Percentiles rank a stretch among this genome's conserved stretches.
These are phyloP conservation scores for Fusarium sp. DNA, from an alignment of 2,329 filamentous ascomycete genomes.

Conservation along the genomic window DNA sequence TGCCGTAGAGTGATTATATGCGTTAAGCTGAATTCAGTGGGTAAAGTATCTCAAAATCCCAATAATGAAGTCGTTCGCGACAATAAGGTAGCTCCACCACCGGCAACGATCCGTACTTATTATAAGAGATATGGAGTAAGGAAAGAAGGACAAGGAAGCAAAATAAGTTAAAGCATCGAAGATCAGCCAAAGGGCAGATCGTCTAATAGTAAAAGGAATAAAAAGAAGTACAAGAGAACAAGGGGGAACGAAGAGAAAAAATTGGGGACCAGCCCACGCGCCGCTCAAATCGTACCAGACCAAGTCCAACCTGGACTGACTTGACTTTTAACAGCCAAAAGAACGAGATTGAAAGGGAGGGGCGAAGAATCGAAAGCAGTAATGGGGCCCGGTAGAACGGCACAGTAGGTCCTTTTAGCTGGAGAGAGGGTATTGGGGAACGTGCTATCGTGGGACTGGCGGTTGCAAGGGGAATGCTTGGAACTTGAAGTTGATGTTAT, in stretches of 20 bases:
- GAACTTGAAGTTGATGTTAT: slow-evolving; percentile 25
- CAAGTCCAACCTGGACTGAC: slow-evolving; percentile 34
- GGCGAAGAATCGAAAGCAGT: slow-evolving; percentile 30
- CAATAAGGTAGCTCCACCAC: slow-evolving; percentile 19
- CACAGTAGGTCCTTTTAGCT: slow-evolving; percentile 26
- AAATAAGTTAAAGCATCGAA: slow-evolving; percentile 28
- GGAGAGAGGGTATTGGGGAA: slow-evolving; percentile 7
- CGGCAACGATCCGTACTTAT: slow-evolving; percentile 15
- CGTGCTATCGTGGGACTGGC: slow-evolving; percentile 7
- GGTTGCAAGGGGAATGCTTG: slow-evolving; percentile 21
- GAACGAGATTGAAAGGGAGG: slow-evolving; percentile 19
- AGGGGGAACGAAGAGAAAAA: slow-evolving; percentile 29
- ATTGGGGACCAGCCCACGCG: slow-evolving; percentile 46
- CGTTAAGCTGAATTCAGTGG: slow-evolving; percentile 12
- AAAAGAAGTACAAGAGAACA: slow-evolving; percentile 24
- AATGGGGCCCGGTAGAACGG: slow-evolving; percentile 32
- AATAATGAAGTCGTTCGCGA: slow-evolving; percentile 6
- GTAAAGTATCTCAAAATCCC: slow-evolving; percentile 31
- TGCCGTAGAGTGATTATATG: slow-evolving; percentile 8
- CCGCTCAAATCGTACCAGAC: slow-evolving; percentile 46
- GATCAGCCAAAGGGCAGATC: slow-evolving; percentile 34
- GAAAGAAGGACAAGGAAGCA: slow-evolving; percentile 8
- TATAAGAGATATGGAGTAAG: slow-evolving; percentile 19
- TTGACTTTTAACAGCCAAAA: slow-evolving; percentile 32
- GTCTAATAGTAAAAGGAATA: slow-evolving; percentile 22